Percentiles rank a stretch among this genome's conserved stretches.
phyloP scores from a whole-genome alignment of 345 rosid genomes.

The Litchi chinensis region DNA sequence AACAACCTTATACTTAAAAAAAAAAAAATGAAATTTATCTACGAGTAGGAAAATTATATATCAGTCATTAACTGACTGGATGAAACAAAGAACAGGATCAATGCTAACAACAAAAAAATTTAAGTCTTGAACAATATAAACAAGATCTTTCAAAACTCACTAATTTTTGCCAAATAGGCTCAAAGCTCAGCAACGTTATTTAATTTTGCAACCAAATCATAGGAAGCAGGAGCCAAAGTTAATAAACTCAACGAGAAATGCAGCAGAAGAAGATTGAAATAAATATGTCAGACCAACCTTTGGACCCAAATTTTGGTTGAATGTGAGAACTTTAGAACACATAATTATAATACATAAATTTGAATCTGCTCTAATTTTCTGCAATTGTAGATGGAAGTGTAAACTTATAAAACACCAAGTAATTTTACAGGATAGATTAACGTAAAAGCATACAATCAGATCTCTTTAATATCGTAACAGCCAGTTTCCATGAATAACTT shows the following conservation, averaged over 20 bases:
- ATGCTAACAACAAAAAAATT: background rate
- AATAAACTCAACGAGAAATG: background rate
- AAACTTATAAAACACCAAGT: background rate
- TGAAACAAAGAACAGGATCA: background rate
- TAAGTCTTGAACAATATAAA: background rate
- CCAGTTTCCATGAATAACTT: background rate
- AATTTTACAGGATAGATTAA: background rate
- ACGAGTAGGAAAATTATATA: background rate
- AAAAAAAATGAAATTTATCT: background rate
- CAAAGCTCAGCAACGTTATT: background rate
- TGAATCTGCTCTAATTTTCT: background rate
- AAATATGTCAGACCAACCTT: background rate
- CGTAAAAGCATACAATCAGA: background rate
- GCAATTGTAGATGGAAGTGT: background rate
- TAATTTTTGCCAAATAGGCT: background rate
- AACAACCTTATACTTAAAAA: background rate
- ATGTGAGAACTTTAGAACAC: background rate
- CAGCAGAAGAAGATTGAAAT: conserved; percentile 9
- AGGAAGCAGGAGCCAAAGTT: background rate
- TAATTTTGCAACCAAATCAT: background rate
- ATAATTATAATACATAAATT: background rate
- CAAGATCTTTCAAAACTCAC: background rate
- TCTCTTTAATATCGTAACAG: background rate
- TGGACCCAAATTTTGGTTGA: background rate
- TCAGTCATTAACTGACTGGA: background rate